Conservation (phyloP, 108 stramenopile genomes). For the Epipyxis sp. region DNA sequence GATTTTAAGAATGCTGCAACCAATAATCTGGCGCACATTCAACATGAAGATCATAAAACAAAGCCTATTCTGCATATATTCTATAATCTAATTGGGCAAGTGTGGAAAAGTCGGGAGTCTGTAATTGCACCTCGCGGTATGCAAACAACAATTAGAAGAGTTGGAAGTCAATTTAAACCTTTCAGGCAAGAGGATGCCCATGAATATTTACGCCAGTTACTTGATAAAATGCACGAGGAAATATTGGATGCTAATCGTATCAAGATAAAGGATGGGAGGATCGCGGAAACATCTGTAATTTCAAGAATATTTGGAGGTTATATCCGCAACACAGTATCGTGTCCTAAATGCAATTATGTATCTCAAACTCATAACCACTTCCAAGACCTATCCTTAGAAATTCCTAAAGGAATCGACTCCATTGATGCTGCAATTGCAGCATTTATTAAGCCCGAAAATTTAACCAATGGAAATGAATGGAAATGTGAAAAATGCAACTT, state of each 20-base stretch:
- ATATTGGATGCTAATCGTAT: constrained; percentile 39
- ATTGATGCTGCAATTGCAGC: constrained; percentile 67
- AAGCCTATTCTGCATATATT: constrained; percentile 32
- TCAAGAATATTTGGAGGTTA: constrained; percentile 90
- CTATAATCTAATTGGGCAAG: constrained; percentile 30
- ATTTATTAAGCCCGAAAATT: constrained; percentile 73
- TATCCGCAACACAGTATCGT: constrained; percentile 74
- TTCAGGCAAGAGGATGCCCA: constrained; percentile 96
- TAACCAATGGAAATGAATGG: constrained; percentile 83
- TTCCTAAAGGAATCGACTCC: constrained; percentile 64
- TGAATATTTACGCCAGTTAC: constrained; percentile 87
- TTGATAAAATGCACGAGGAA: constrained; percentile 78
- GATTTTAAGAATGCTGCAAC: constrained; percentile 1
- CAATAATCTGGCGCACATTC: not conserved
- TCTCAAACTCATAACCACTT: constrained; percentile 92
- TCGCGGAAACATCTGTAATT: constrained; percentile 84
- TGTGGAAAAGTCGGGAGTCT: not conserved
- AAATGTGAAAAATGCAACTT: constrained; percentile 79
- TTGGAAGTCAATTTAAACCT: constrained; percentile 76
- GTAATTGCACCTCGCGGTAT: constrained; percentile 68
- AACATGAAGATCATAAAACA: constrained; percentile 36
- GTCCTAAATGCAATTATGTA: constrained; percentile 70
- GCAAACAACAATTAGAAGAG: constrained; percentile 61
- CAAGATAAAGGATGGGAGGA: constrained; percentile 43
- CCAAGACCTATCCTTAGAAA: constrained; percentile 84